Base-by-base conservation (phyloP, 768 basidiomycete species). In the Lepiota subincarnata region DNA sequence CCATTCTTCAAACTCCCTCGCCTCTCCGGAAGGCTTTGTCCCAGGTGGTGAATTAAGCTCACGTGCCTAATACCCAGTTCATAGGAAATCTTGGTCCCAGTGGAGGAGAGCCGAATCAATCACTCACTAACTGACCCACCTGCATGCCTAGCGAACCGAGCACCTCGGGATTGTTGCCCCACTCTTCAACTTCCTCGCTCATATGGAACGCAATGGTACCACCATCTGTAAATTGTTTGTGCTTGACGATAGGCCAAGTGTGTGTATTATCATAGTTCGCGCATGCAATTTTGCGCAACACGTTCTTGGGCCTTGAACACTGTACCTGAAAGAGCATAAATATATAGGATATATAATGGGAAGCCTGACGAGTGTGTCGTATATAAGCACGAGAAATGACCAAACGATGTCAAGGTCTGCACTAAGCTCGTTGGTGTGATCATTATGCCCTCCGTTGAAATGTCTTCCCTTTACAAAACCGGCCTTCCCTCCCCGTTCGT, bases 291-390 rank as follows among this genome's bases (percentile, higher is more conserved):
- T 82, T 71, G 12, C 86, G 80, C 4, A 91, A n/a, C 77, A n/a
- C 80, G 80, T 52, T 80, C 77, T 66, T 91, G 89, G 0, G 86
- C 77, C 61, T 82, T 86, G 31, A 78, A 82, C 0, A 89, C 81
- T 0, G 86, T 83, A 1, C 82, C 85, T 0, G 86, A 86, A 0
- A 90, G 69, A 0, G 86, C 72, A 60, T 92, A 92, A 34, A 92
- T 72, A 64, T 92, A 92, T n/a, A n/a, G 0, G 90, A 89, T 39
- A 92, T 90, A 63, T 92, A 89, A 57, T 92, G 91, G 0, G 87
- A 89, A 0, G 91, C 89, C 86, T 89, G 53, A 46, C 40, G 18
- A 53, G 48, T 12, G 11, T n/a, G 3, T 3, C n/a, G 22, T 28
- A 7, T 3, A 19, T 4, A 5, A 39, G 38, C 7, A 20, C n/a